These are phyloP conservation scores for Gremmenia infestans DNA, from an alignment of 2,329 filamentous ascomycete genomes.

Conservation along the genomic window DNA sequence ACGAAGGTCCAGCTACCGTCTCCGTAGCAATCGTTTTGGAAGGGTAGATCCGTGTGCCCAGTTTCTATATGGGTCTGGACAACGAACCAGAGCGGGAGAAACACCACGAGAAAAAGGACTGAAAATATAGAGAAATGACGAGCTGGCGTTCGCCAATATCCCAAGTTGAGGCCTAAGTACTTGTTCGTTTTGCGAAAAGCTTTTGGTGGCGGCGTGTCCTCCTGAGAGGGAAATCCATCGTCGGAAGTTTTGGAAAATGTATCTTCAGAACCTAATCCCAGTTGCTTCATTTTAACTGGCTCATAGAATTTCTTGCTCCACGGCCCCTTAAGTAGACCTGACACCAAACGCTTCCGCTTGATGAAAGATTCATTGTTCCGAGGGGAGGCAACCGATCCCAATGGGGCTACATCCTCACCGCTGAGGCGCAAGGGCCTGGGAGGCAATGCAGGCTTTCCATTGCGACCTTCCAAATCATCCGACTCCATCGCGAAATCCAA, in stretches of 20 bases:
- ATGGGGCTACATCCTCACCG: background rate
- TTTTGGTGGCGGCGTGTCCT: slow-evolving; percentile 2
- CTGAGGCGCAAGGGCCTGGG: background rate
- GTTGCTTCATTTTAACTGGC: background rate
- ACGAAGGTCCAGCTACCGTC: slow-evolving; percentile 5
- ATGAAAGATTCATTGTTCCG: background rate
- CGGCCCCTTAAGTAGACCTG: background rate
- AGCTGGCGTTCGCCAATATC: slow-evolving; percentile 6
- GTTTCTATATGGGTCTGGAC: background rate
- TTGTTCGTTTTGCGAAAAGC: slow-evolving; percentile 2
- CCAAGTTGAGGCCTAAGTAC: slow-evolving; percentile 4
- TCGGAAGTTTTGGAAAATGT: background rate
- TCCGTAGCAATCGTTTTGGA: slow-evolving; percentile 4
- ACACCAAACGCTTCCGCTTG: background rate
- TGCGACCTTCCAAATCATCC: background rate
- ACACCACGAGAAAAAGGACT: background rate
- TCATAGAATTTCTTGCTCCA: background rate
- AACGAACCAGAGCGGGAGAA: slow-evolving; percentile 1
- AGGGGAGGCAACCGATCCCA: background rate
- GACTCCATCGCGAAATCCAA: background rate
- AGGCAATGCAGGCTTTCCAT: background rate
- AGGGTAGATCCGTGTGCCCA: background rate
- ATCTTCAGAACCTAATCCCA: background rate
- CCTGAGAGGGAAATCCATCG: background rate
- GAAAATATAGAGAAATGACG: slow-evolving; percentile 8